Evolutionary conservation across 306 rosid species (phyloP).

Genomic region (Cucumis melo): DNA sequence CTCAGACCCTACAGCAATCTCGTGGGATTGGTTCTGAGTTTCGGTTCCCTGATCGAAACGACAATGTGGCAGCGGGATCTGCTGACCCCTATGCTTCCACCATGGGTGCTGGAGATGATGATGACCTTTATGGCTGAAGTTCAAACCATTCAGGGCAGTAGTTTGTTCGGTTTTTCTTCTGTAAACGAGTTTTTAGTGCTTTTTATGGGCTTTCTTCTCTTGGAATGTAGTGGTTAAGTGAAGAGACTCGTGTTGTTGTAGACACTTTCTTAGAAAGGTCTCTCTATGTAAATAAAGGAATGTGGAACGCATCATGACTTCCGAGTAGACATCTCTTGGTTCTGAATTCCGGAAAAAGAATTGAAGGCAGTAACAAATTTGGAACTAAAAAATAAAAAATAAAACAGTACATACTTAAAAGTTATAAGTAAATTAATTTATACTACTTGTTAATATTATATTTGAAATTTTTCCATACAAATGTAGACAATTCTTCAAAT

Average conservation of each 20-base stretch:
- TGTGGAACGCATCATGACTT: not conserved
- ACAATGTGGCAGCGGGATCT: conserved; percentile 19
- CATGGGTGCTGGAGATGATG: conserved; percentile 38
- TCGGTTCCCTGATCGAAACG: conserved; percentile 28
- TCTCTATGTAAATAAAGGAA: not conserved
- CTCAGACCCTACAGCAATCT: conserved; percentile 59
- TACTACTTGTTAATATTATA: too few relatives aligned
- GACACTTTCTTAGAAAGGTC: not conserved
- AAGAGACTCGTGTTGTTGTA: not conserved
- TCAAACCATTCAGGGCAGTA: not conserved
- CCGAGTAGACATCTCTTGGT: not conserved
- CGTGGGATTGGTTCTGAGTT: conserved; percentile 53
- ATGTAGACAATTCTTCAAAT: too few relatives aligned
- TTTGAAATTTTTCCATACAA: too few relatives aligned
- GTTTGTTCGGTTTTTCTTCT: not conserved
- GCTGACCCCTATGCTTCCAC: conserved; percentile 37
- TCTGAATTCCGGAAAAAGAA: not conserved
- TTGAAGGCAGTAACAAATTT: not conserved
- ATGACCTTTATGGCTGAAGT: conserved; percentile 38
- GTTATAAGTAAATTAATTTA: too few relatives aligned
- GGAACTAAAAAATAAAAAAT: too few relatives aligned
- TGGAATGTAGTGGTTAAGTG: not conserved
- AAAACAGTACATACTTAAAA: too few relatives aligned
- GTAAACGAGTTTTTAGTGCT: not conserved
- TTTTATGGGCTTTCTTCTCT: not conserved